Conservation (phyloP, 1,284 basidiomycete species). For the Trametes versicolor region DNA sequence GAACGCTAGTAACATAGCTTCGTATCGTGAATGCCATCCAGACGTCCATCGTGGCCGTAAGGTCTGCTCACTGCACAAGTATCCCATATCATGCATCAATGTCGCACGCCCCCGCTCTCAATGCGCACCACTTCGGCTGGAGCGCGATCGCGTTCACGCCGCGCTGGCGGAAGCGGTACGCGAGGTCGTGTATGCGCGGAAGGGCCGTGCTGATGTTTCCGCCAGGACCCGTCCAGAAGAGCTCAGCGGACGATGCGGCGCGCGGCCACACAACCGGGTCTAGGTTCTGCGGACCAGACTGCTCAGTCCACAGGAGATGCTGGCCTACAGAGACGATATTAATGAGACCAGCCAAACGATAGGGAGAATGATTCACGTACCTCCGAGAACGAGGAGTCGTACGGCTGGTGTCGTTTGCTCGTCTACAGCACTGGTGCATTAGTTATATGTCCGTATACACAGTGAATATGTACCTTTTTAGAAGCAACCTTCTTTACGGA, state of each 20-base stretch:
- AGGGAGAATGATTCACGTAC: conserved; percentile 45
- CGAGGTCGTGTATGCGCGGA: conserved; percentile 79
- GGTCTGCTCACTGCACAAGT: not conserved
- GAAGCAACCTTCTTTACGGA: too few species aligned
- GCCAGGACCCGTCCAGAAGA: conserved; percentile 81
- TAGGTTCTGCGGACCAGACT: conserved; percentile 75
- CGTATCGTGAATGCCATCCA: not conserved
- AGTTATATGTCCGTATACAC: too few species aligned
- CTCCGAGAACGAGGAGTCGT: too few species aligned
- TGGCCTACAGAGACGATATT: conserved; percentile 55
- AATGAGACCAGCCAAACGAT: not conserved
- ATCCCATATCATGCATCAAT: conserved; percentile 47
- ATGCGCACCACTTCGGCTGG: conserved; percentile 86
- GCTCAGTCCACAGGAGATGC: conserved; percentile 83
- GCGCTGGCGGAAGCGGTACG: conserved; percentile 73
- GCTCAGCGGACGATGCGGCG: conserved; percentile 80
- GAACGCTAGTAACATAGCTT: too few species aligned
- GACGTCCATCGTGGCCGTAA: not conserved
- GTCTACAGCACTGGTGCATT: too few species aligned
- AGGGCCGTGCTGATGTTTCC: conserved; percentile 70
- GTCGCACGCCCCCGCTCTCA: conserved; percentile 73
- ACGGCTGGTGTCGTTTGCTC: too few species aligned
- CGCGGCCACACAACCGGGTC: conserved; percentile 84
- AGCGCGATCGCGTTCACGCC: conserved; percentile 76
- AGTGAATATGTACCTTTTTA: too few species aligned